Base-by-base conservation (phyloP, 805 yeast genomes). In the Limtongozyma cylindracea region DNA sequence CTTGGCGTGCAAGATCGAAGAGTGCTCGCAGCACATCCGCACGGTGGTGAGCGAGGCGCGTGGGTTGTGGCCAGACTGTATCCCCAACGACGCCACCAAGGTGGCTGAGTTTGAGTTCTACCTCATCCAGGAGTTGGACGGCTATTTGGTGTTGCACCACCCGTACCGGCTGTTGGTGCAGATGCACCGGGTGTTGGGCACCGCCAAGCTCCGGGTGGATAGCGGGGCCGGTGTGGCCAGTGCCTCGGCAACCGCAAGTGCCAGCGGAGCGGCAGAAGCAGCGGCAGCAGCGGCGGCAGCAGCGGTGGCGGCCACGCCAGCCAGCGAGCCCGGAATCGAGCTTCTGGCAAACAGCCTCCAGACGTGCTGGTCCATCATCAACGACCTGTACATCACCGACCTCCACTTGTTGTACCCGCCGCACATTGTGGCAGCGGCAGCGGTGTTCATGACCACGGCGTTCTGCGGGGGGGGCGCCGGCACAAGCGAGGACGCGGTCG, bases 51-150 rank as follows among this genome's bases (percentile, higher is more conserved):
- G 67, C 11, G 96, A 84, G 38, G 88, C 95, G 2, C 48, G 93
- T 23, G 70, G 70, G 18, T 46, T 78, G 18, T 84, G 96, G 96
- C 95, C 96, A 0, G 94, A 82, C 35, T 77, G 68, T 34, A 70
- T 84, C 17, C 91, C 95, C 0, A 78, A 73, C 26, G 96, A 84
- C 39, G 63, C 80, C 10, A 71, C 92, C 14, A 77, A 76, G 35
- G 53, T 88, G 10, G 95, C 96, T 1, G 96, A 88, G 39, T 76
- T 91, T 45, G 98, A 88, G 44, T 88, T 88, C 39, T 88, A 84
- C 38, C 42, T 88, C 20, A 68, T 88, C 11, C 95, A 80, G 34
- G 96, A 82, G 40, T 53, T 88, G 45, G 64, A 72, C 35, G 54
- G 72, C 43, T 70, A 54, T 35, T 35, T 74, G 28, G 51, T 71